These are phyloP conservation scores for Ophiostoma ips DNA, from an alignment of 2,329 filamentous ascomycete genomes.

Conservation along the genomic window DNA sequence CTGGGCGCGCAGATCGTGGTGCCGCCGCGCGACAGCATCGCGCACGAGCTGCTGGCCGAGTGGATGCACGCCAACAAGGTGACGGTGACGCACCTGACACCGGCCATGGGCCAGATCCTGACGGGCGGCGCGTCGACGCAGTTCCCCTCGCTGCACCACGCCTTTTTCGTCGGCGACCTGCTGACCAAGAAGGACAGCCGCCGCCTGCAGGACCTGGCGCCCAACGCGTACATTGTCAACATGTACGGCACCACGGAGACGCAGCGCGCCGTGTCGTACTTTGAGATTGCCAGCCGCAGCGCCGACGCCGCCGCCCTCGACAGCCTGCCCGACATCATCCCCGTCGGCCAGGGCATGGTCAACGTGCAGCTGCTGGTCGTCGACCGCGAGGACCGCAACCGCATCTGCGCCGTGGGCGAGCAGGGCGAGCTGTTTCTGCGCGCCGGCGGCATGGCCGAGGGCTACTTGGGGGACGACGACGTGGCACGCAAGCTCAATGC, in stretches of 20 bases:
- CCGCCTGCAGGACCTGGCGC: slow-evolving; percentile 59
- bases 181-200: slow-evolving; percentile 73
- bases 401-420: slow-evolving; percentile 66
- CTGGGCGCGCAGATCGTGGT: slow-evolving; percentile 68
- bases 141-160: slow-evolving; percentile 63
- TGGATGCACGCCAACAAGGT: slow-evolving; percentile 70
- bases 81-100: slow-evolving; percentile 79
- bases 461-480: slow-evolving; percentile 32
- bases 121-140: slow-evolving; percentile 68
- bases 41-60: slow-evolving; percentile 71
- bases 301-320: slow-evolving; percentile 42
- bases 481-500: slow-evolving; percentile 47
- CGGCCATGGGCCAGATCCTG: slow-evolving; percentile 91
- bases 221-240: slow-evolving; percentile 64
- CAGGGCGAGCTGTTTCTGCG: slow-evolving; percentile 74
- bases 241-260: slow-evolving; percentile 88
- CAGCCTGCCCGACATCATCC: slow-evolving; percentile 52
- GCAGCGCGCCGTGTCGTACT: slow-evolving; percentile 69
- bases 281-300: slow-evolving; percentile 53
- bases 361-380: slow-evolving; percentile 83
- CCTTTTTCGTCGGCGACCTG: slow-evolving; percentile 87
- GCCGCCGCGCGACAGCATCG: slow-evolving; percentile 70
- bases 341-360: slow-evolving; percentile 73
- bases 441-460: slow-evolving; percentile 68
- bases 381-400: slow-evolving; percentile 48